Conservation (phyloP, 1,284 basidiomycete species). For the Stereum hirsutum region DNA sequence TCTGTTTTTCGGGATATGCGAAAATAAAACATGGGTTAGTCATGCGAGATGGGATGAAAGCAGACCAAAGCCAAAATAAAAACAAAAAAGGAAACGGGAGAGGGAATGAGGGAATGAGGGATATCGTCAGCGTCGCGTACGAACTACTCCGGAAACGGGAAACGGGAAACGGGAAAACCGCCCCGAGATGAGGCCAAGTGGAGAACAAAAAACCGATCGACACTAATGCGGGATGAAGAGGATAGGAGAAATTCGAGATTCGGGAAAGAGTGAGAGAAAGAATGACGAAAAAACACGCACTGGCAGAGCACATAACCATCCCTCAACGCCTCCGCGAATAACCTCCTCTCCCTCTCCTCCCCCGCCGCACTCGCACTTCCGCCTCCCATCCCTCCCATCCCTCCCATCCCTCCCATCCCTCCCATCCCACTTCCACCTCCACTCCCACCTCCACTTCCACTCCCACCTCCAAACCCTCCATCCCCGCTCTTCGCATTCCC, state of each 20-base stretch:
- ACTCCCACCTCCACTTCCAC: conserved; percentile 33
- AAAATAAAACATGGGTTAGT: not conserved
- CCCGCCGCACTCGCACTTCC: conserved; percentile 33
- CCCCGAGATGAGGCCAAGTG: no score
- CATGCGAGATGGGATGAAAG: conserved; percentile 1
- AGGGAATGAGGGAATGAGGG: not conserved
- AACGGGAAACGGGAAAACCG: no score
- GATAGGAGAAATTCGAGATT: not conserved
- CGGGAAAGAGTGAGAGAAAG: conserved; percentile 9
- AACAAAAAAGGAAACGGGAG: not conserved
- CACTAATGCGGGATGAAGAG: conserved; percentile 8
- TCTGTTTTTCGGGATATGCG: conserved; percentile 23
- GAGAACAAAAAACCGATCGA: not conserved
- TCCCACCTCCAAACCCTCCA: conserved; percentile 42
- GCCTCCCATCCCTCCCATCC: no score
- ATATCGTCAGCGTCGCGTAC: no score
- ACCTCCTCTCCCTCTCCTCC: conserved; percentile 64
- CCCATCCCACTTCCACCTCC: conserved; percentile 19
- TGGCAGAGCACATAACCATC: conserved; percentile 86
- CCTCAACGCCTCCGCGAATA: conserved; percentile 65
- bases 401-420: conserved; percentile 35
- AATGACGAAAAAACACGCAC: conserved; percentile 37
- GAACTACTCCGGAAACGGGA: no score
- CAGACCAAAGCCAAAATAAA: conserved; percentile 1
- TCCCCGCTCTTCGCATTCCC: conserved; percentile 38